Evolutionary conservation across 345 rosid species (phyloP).

Genomic region (Jatropha curcas): DNA sequence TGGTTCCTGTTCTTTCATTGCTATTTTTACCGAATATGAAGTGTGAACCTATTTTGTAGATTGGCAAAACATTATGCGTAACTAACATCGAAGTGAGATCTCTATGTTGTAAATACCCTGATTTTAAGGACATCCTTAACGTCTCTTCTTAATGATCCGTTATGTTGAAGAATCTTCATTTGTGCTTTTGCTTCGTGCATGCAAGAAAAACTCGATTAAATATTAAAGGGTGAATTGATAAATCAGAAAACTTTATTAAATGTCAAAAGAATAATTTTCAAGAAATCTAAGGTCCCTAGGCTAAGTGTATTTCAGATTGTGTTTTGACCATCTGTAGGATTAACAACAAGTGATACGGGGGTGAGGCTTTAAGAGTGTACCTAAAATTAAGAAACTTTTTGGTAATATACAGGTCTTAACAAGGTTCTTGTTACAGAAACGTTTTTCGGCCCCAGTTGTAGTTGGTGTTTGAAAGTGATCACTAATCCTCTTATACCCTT

Average conservation of each 20-base stretch:
- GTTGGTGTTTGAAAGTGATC: constrained; percentile 59
- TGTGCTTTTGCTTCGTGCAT: not conserved
- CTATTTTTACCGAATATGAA: too few species aligned
- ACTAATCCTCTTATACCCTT: constrained; percentile 62
- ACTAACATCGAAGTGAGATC: not conserved
- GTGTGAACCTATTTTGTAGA: not conserved
- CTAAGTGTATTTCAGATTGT: too few species aligned
- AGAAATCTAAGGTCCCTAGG: not conserved
- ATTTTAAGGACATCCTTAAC: not conserved
- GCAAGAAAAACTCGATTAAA: not conserved
- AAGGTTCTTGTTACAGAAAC: constrained; percentile 66
- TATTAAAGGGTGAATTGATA: not conserved
- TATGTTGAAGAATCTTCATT: not conserved
- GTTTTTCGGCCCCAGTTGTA: constrained; percentile 73
- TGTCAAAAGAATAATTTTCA: not conserved
- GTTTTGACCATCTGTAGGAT: too few species aligned
- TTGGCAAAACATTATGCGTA: not conserved
- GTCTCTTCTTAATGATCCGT: not conserved
- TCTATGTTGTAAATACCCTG: not conserved
- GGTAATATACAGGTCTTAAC: constrained; percentile 60
- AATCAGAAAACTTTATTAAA: not conserved
- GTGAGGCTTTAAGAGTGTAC: too few species aligned
- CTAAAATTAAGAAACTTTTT: too few species aligned
- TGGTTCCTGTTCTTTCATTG: too few species aligned
- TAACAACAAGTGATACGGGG: too few species aligned